These are phyloP conservation scores for Vigna nakashimae DNA, from an alignment of 306 rosid species.

Conservation along the genomic window DNA sequence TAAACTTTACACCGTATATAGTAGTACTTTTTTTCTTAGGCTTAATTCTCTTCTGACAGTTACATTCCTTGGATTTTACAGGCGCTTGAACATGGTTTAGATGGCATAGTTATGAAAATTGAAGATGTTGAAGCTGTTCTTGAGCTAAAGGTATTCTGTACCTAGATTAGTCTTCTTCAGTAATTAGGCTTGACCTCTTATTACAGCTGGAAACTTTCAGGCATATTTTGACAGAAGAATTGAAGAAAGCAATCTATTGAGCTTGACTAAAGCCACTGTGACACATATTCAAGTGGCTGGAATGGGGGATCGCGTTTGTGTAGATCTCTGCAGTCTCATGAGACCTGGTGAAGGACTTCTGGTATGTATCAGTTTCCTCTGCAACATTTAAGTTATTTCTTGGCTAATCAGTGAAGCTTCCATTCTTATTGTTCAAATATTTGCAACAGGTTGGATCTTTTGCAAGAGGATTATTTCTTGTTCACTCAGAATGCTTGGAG, in stretches of 20 bases:
- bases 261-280: conserved; percentile 78
- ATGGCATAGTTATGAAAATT: conserved; percentile 85
- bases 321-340: conserved; percentile 92
- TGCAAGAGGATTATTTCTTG: conserved; percentile 89
- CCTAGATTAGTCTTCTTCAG: conserved; percentile 38
- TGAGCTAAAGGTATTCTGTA: conserved; percentile 73
- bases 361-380: conserved; percentile 52
- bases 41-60: conserved; percentile 16
- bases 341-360: conserved; percentile 96
- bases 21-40: neutral
- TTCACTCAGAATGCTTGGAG: conserved; percentile 95
- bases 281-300: conserved; percentile 72
- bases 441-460: conserved; percentile 82
- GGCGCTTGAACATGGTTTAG: conserved; percentile 91
- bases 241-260: conserved; percentile 65
- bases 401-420: conserved; percentile 24
- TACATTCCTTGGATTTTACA: conserved; percentile 47
- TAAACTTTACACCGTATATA: conserved; percentile 3
- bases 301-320: conserved; percentile 98
- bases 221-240: conserved; percentile 87
- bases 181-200: conserved; percentile 47
- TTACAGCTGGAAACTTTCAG: conserved; percentile 58
- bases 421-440: conserved; percentile 23
- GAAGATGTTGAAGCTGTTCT: conserved; percentile 77
- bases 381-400: conserved; percentile 3